phyloP scores from a whole-genome alignment of 2,329 filamentous ascomycete species.

The Raffaelea arxii region DNA sequence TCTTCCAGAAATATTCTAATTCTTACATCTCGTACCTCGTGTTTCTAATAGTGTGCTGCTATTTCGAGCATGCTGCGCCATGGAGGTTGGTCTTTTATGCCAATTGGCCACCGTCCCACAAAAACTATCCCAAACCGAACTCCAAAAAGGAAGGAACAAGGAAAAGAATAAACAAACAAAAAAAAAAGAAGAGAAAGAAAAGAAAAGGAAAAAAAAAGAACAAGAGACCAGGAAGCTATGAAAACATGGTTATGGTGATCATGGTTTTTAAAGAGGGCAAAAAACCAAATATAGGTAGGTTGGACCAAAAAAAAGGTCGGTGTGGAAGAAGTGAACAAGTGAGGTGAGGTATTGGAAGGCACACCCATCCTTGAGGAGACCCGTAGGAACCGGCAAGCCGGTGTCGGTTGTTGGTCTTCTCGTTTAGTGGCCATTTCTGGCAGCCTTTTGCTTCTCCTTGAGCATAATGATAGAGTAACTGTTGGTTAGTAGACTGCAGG shows the following conservation, averaged over 20 bases:
- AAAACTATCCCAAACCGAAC: neutral
- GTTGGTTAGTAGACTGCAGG: slow-evolving; percentile 1
- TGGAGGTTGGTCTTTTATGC: neutral
- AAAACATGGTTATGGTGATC: too few relatives aligned
- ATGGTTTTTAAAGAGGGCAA: too few relatives aligned
- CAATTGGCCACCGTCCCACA: neutral
- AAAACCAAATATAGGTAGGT: too few relatives aligned
- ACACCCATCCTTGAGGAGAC: too few relatives aligned
- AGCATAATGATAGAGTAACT: slow-evolving; percentile 24
- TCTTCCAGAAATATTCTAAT: too few relatives aligned
- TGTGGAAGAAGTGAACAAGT: too few relatives aligned
- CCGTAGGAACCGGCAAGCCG: too few relatives aligned
- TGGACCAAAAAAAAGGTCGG: too few relatives aligned
- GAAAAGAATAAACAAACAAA: neutral
- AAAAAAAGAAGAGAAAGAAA: neutral
- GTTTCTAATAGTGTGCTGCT: neutral
- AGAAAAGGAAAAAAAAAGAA: neutral
- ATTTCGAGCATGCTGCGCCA: neutral
- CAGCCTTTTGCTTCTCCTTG: slow-evolving; percentile 14
- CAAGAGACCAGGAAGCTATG: too few relatives aligned
- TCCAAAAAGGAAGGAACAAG: slow-evolving; percentile 4
- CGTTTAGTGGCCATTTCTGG: slow-evolving; percentile 3
- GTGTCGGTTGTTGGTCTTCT: neutral
- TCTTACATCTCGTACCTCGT: neutral
- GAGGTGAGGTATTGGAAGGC: too few relatives aligned